Base-by-base conservation (phyloP, 73 alveolate genomes). In the Breviolum minutum region DNA sequence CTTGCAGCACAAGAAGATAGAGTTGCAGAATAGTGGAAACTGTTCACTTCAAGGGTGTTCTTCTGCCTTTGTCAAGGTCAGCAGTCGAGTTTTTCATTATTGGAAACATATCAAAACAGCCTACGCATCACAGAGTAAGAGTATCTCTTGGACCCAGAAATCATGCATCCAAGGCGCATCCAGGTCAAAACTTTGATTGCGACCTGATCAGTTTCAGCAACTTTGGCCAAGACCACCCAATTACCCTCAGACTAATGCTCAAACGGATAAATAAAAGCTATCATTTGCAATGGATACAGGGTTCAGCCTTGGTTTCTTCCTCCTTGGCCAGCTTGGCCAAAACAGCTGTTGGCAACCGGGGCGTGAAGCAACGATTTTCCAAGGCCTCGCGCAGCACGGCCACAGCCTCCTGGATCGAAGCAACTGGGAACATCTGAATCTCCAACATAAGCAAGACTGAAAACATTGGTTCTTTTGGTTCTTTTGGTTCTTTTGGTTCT, bases 291-390 rank as follows among this genome's bases (percentile, higher is more conserved):
- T 17, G 10, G 13, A 20, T n/a, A 11, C 81, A 8, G 30, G 30
- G 63, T 77, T 12, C 60, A 16, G 85, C 96, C 96, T 89, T 60
- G 19, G 88, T 40, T 22, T 69, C 63, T 13, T 71, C 60, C 29
- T 71, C 27, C 74, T 54, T 73, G 77, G 97, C 97, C 5, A 90
- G 76, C 32, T 63, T 60, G 29, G 77, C 29, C 76, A 90, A 63
- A 13, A 71, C 69, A 29, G 73, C n/a, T 24, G 97, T 90, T 13
- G 97, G 74, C 74, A 73, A 61, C 12, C 97, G 97, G 9, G 96
- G 86, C 8, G 96, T 68, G 71, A 66, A 89, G 86, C 81, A 26
- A 54, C 96, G 96, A 14, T 14, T 29, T 10, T 54, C 64, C n/a
- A 68, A 26, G 19, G 86, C 80, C 76, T 69, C 82, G 27, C 62